Evolutionary conservation across 1,139 yeast species (phyloP).

Genomic region (Hanseniaspora gamundiae): DNA sequence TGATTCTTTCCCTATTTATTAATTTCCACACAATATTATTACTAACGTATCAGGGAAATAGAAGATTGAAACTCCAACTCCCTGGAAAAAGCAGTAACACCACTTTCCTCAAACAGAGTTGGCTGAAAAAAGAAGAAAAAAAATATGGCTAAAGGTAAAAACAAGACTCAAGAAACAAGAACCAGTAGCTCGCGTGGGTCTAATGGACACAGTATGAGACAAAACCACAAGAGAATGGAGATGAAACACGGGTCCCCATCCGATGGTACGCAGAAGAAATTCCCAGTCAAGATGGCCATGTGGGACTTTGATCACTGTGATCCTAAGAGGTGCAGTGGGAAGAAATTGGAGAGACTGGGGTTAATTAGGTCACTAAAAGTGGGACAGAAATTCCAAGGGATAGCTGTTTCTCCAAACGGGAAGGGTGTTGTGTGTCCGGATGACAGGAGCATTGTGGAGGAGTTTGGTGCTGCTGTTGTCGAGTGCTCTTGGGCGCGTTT

Average conservation of each 20-base stretch:
- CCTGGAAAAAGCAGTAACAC: too few relatives aligned
- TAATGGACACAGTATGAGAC: slow-evolving; percentile 48
- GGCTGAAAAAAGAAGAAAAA: too few relatives aligned
- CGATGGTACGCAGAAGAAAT: slow-evolving; percentile 31
- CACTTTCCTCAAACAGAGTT: too few relatives aligned
- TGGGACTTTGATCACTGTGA: slow-evolving; percentile 98
- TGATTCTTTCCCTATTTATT: too few relatives aligned
- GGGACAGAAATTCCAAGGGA: slow-evolving; percentile 86
- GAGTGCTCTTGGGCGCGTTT: slow-evolving; percentile 98
- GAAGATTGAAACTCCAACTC: too few relatives aligned
- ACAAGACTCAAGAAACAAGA: slow-evolving; percentile 37
- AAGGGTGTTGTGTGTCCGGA: slow-evolving; percentile 83
- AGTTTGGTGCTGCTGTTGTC: slow-evolving; percentile 85
- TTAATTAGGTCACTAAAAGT: slow-evolving; percentile 63
- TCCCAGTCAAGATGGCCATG: slow-evolving; percentile 71
- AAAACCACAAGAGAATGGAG: slow-evolving; percentile 35
- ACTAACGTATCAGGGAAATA: too few relatives aligned
- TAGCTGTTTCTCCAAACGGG: slow-evolving; percentile 91
- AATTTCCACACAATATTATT: too few relatives aligned
- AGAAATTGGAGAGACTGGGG: slow-evolving; percentile 82
- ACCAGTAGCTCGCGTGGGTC: slow-evolving; percentile 30
- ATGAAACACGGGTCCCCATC: slow-evolving; percentile 15
- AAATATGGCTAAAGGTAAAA: slow-evolving; percentile 56
- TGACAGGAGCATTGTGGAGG: slow-evolving; percentile 67
- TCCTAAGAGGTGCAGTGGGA: slow-evolving; percentile 95